Evolutionary conservation across 208 protist species (phyloP).

Genomic region (Strigomonas galati): DNA sequence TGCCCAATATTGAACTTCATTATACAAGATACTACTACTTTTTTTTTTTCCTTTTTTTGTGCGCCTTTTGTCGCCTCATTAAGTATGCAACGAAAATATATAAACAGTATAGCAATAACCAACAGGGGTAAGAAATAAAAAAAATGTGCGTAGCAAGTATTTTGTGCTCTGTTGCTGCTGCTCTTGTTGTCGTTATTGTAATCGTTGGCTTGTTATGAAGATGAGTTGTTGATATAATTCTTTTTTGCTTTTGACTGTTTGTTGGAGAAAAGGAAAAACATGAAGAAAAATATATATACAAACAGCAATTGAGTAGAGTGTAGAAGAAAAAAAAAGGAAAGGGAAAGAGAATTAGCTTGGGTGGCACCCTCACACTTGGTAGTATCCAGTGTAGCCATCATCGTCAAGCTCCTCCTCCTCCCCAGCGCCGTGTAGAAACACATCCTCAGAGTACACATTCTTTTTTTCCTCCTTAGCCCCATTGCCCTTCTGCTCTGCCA

Average conservation of each 20-base stretch:
- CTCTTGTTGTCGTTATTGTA: too few species aligned
- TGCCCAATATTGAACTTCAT: too few species aligned
- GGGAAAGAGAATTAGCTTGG: conserved; percentile 8
- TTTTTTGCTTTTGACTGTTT: not conserved
- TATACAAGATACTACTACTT: too few species aligned
- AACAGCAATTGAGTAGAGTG: not conserved
- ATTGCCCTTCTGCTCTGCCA: conserved; percentile 9
- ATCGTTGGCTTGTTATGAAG: too few species aligned
- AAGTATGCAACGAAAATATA: too few species aligned
- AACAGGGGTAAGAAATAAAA: not conserved
- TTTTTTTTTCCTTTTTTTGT: too few species aligned
- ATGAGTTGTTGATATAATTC: not conserved
- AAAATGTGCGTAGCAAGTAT: not conserved
- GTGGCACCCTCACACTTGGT: conserved; percentile 23
- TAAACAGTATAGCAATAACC: too few species aligned
- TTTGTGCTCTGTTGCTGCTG: not conserved
- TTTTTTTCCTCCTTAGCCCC: conserved; percentile 11
- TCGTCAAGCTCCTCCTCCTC: conserved; percentile 45
- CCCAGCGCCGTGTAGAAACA: conserved; percentile 27
- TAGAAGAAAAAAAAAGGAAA: conserved; percentile 9
- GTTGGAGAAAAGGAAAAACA: not conserved
- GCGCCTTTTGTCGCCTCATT: too few species aligned
- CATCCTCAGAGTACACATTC: conserved; percentile 37
- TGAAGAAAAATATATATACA: not conserved
- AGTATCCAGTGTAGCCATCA: conserved; percentile 47